Evolutionary conservation across 1,284 basidiomycete species (phyloP), one percentile per base, ranked within the genome.

Genomic region (Papiliotrema terrestris): DNA sequence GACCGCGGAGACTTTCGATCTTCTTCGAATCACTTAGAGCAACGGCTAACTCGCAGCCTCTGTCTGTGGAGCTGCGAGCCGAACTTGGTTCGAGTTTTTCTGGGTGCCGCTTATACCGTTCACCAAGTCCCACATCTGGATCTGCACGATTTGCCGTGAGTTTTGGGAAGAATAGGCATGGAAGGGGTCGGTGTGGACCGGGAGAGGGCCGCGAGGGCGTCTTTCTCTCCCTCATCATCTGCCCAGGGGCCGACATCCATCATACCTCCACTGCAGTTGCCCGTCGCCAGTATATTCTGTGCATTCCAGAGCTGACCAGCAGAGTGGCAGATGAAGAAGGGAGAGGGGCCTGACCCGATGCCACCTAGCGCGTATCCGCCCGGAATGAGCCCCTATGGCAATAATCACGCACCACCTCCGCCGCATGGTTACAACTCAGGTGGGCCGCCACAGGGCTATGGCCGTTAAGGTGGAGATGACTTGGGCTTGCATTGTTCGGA

Each of bases 81-180:
- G 71, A 23, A 71, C 66, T 35, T 71, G 69, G 71, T 75, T 75
- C 45, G 69, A 74, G 53, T 60, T 74, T 45, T 75, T 72, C 63
- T 75, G 66, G 65, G 64, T 75, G 17, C 72, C 72, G 8, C 56
- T 75, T 17, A 69, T 75, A 25, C 73, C 73, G 9, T 74, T 73
- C 58, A 51, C 44, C 8, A 69, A 69, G 61, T 56, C 61, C 23
- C 54, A 60, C 14, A 67, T 75, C 48, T 75, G 72, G 72, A 58
- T 69, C 15, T 75, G 73, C 56, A 59, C 62, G 23, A 69, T 69
- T 41, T 75, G 73, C 51, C 62, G 71, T 74, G 58, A 61, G 73
- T 70, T 17, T 8, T 26, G 15, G 42, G 9, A n/a, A 15, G 19
- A 15, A 46, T 6, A 23, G 17, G 17, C 4, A 41, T 4, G 20